These are phyloP conservation scores for Populus davidiana DNA, from an alignment of 345 rosid species.

Conservation along the genomic window DNA sequence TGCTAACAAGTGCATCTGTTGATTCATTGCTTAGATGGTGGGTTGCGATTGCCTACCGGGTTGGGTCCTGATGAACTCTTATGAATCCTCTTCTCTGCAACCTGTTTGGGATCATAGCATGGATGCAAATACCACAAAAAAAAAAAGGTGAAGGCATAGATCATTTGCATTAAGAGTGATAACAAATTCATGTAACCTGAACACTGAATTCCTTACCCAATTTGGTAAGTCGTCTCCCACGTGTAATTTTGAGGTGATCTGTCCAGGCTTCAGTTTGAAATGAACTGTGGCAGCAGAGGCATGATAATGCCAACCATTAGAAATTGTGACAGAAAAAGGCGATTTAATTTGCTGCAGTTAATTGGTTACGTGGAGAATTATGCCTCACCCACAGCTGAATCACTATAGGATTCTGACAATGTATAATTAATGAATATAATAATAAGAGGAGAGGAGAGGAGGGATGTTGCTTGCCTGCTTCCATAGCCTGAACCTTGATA, in stretches of 20 bases:
- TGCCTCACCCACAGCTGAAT: background rate
- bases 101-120: constrained; percentile 30
- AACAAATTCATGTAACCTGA: background rate
- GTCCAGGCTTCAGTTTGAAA: constrained; percentile 29
- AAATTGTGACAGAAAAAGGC: background rate
- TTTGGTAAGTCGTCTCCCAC: constrained; percentile 21
- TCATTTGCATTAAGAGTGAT: background rate
- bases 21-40: constrained; percentile 42
- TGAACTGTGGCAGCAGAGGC: constrained; percentile 25
- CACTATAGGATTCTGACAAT: background rate
- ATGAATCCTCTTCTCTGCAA: constrained; percentile 32
- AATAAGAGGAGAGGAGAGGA: background rate
- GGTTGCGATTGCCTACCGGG: constrained; percentile 43
- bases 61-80: constrained; percentile 49
- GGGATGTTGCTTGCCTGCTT: constrained; percentile 37
- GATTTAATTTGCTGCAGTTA: background rate
- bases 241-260: constrained; percentile 16
- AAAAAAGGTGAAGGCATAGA: background rate
- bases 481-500: constrained; percentile 39
- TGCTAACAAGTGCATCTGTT: constrained; percentile 12
- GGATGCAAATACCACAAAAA: background rate
- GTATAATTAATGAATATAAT: background rate
- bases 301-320: background rate
- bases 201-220: constrained; percentile 31
- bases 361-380: background rate